These are phyloP conservation scores for Immersiella caudata DNA, from an alignment of 495 filamentous ascomycete genomes.

Conservation along the genomic window DNA sequence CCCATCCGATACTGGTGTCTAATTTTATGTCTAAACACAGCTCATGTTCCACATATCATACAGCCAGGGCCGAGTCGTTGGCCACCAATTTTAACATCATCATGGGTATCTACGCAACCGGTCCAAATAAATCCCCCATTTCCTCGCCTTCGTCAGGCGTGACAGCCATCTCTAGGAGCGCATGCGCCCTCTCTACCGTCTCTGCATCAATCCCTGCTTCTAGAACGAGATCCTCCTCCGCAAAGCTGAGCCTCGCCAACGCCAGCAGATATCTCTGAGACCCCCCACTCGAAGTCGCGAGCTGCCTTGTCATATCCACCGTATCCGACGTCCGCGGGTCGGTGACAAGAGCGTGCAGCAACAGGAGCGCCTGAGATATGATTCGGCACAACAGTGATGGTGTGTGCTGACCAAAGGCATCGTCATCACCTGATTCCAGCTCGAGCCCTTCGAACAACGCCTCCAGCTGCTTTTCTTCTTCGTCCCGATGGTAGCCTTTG, in stretches of 20 bases:
- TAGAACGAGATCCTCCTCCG: slow-evolving; percentile 48
- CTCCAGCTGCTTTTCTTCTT: neutral
- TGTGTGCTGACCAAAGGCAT: neutral
- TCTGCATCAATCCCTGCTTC: slow-evolving; percentile 43
- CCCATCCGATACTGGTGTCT: too few species aligned
- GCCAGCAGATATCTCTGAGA: slow-evolving; percentile 49
- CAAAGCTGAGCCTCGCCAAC: slow-evolving; percentile 50
- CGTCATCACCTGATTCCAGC: neutral
- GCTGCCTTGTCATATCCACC: slow-evolving; percentile 43
- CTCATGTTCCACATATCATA: neutral
- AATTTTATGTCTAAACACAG: neutral
- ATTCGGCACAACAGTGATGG: slow-evolving; percentile 27
- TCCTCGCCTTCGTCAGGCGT: slow-evolving; percentile 49
- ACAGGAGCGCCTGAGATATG: slow-evolving; percentile 34
- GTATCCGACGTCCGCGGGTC: slow-evolving; percentile 36
- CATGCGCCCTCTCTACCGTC: slow-evolving; percentile 51
- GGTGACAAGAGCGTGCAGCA: slow-evolving; percentile 50
- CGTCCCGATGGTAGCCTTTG: neutral
- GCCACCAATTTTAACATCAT: neutral
- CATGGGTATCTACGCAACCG: neutral
- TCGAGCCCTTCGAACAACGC: neutral
- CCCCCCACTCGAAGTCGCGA: slow-evolving; percentile 39
- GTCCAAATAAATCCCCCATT: slow-evolving; percentile 45
- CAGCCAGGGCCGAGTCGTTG: too few species aligned
- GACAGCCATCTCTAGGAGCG: slow-evolving; percentile 50